Evolutionary conservation across 1,284 basidiomycete genomes (phyloP).

Genomic region (Ceratobasidium sp.): DNA sequence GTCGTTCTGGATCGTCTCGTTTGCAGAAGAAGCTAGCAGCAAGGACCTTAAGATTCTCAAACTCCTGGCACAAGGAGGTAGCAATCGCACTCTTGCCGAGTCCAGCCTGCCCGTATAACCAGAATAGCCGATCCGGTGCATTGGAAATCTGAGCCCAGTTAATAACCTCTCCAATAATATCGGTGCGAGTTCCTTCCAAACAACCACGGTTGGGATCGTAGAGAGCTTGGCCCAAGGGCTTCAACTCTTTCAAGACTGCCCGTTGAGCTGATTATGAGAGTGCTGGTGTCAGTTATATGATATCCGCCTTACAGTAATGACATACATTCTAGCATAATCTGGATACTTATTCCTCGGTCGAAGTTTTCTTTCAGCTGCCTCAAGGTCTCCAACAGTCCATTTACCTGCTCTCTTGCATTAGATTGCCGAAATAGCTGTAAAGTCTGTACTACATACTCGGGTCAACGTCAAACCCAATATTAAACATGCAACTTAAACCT

Average conservation of each 20-base stretch:
- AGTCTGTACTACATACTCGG: background rate
- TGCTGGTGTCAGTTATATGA: background rate
- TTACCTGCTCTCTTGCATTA: background rate
- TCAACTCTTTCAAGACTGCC: too few relatives aligned
- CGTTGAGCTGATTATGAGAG: too few relatives aligned
- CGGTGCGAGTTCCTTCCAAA: background rate
- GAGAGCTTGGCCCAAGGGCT: too few relatives aligned
- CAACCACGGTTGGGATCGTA: too few relatives aligned
- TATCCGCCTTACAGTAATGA: too few relatives aligned
- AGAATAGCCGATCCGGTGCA: background rate
- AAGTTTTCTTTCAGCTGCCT: background rate
- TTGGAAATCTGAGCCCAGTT: background rate
- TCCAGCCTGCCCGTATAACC: background rate
- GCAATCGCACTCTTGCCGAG: conserved; percentile 7
- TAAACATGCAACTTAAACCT: background rate
- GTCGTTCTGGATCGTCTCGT: background rate
- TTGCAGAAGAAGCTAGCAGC: conserved; percentile 4
- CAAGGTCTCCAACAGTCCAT: background rate
- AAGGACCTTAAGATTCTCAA: background rate
- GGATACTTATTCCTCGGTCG: background rate
- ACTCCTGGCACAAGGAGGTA: background rate
- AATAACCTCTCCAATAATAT: background rate
- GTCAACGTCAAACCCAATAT: background rate
- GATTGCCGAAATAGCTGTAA: background rate
- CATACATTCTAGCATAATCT: background rate